Percentiles rank a stretch among this genome's conserved stretches.
Evolutionary conservation across 164 flowering plant genomes (phyloP).

Genomic region (Vitis rupestris): DNA sequence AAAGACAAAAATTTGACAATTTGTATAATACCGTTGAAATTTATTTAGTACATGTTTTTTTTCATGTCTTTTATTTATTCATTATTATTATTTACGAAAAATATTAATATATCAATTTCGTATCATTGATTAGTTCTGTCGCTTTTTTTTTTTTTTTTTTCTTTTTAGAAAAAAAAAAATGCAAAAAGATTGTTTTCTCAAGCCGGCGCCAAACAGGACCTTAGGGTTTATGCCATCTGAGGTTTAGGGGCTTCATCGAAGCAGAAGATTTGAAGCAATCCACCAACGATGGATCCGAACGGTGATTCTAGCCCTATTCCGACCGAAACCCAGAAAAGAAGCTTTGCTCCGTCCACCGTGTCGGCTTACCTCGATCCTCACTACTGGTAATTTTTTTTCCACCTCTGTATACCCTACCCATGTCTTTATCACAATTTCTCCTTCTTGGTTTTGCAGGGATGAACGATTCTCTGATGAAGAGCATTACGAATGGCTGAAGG

Average conservation of each 20-base stretch:
- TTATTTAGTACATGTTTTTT: no score
- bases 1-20: neutral
- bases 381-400: conserved; percentile 53
- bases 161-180: neutral
- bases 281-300: no score
- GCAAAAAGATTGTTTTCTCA: no score
- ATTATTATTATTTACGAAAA: no score
- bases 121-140: neutral
- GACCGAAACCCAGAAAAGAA: conserved; percentile 8
- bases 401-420: neutral
- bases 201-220: no score
- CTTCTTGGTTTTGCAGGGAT: conserved; percentile 46
- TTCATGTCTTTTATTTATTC: no score
- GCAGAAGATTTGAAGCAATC: no score
- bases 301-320: neutral
- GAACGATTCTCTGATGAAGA: conserved; percentile 73
- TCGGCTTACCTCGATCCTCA: conserved; percentile 58
- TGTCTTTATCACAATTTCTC: neutral
- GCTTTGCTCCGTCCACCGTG: conserved; percentile 41
- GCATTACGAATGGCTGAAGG: conserved; percentile 95
- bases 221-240: no score
- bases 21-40: no score
- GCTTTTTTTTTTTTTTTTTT: neutral
- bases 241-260: no score
- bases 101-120: no score